Base-by-base conservation (phyloP, 2,329 filamentous ascomycete genomes). In the Madurella fahalii region DNA sequence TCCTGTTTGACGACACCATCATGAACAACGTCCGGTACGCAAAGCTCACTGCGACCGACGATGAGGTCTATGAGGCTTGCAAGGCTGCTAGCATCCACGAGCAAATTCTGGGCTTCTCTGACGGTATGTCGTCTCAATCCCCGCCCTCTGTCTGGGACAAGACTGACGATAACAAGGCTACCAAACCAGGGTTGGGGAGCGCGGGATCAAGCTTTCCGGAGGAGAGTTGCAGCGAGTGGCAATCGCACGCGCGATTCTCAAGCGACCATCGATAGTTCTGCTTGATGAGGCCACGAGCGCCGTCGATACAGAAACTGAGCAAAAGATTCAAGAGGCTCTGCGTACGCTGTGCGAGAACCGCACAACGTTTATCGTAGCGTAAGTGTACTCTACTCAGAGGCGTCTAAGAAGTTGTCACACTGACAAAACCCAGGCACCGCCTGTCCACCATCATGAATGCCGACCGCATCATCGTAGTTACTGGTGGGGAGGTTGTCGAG, bases 231-330 rank as follows among this genome's bases (percentile, higher is more conserved):
- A 87, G 63, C 79, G 84, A 45, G 77, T 87, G 30, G 84, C 84
- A 5, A 87, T 87, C 65, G 84, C 84, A 8, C 81, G 88, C 25
- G 86, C 88, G 1, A 79, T 93, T 46, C 73, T 92, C 60, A 89
- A 89, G 69, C 79, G 81, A 55, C 87, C 89, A 0, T 84, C 89
- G 53, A 84, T 92, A 56, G 82, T 93, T 9, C 77, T 93, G 40
- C 77, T 93, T 1, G 89, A 93, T 60, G 89, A 92, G 68, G 85
- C 89, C 1, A 91, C 90, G 4, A 90, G 86, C 39, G 85, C 88
- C 7, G 84, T 93, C 54, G 84, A 90, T 57, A 85, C 85, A 0
- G 81, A 85, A 34, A 87, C 83, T 1, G 84, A 87, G 67, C 80
- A 83, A 52, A 80, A 83, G 60, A 87, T 87, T 44, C 84, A 87